Evolutionary conservation across 2,329 filamentous ascomycete species (phyloP).

Genomic region (Aspergillus oerlinghausenensis): DNA sequence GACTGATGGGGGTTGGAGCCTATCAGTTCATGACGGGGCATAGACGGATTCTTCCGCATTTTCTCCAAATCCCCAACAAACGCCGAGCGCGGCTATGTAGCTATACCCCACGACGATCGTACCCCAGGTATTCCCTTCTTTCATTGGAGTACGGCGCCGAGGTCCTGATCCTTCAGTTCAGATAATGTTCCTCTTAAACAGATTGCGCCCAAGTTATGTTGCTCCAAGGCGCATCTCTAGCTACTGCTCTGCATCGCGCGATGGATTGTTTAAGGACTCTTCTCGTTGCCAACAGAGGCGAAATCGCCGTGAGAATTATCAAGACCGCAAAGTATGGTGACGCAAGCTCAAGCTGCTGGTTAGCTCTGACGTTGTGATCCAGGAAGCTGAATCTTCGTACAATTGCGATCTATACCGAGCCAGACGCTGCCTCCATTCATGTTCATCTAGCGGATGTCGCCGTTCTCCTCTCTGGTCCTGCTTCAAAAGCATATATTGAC

Average conservation of each 20-base stretch:
- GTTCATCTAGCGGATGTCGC: conserved; percentile 52
- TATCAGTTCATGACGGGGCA: not conserved
- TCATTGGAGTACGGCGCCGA: conserved; percentile 6
- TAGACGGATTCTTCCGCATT: not conserved
- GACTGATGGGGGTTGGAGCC: not conserved
- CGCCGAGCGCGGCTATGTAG: not conserved
- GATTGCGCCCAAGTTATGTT: not conserved
- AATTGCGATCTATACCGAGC: conserved; percentile 55
- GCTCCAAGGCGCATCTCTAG: not conserved
- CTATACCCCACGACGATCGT: not conserved
- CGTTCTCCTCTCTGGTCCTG: conserved; percentile 45
- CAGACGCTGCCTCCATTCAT: conserved; percentile 53
- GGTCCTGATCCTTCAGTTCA: not conserved
- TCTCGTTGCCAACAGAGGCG: conserved; percentile 57
- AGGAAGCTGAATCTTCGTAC: conserved; percentile 46
- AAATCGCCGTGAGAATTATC: conserved; percentile 53
- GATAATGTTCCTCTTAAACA: not conserved
- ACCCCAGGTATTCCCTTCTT: not conserved
- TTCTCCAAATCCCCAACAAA: conserved; percentile 3
- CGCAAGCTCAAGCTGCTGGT: not conserved
- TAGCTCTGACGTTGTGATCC: not conserved
- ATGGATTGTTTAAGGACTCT: conserved; percentile 47
- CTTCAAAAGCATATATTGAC: conserved; percentile 49
- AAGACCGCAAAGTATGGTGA: conserved; percentile 43
- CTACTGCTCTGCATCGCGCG: not conserved